Conservation (phyloP, 2,329 filamentous ascomycete species). For the Trichoderma citrinoviride region DNA sequence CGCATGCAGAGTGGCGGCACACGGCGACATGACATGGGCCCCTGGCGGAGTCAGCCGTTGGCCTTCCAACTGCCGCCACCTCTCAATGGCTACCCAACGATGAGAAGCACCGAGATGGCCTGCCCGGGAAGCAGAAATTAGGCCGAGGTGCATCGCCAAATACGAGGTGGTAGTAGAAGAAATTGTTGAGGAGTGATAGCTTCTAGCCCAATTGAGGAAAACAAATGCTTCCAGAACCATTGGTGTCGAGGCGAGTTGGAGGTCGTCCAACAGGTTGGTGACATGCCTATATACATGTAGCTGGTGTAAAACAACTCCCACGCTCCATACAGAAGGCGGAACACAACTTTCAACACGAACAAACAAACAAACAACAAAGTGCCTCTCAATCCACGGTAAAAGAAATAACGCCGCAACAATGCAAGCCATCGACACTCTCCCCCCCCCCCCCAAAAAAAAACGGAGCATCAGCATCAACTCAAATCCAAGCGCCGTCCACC, state of each 20-base stretch:
- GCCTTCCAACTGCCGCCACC: neutral
- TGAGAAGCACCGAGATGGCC: neutral
- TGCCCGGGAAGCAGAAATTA: neutral
- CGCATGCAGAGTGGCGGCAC: neutral
- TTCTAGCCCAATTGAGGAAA: neutral
- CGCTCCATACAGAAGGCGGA: too few species aligned
- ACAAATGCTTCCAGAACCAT: neutral
- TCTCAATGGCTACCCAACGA: neutral
- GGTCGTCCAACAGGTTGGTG: neutral
- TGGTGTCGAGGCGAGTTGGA: neutral
- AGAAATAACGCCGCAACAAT: constrained; percentile 17
- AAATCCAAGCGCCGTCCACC: constrained; percentile 45
- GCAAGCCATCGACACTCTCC: neutral
- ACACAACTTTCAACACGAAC: neutral
- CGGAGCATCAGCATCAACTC: constrained; percentile 8
- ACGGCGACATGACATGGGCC: neutral
- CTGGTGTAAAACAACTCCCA: neutral
- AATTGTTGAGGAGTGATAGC: too few species aligned
- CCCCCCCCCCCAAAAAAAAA: too few species aligned
- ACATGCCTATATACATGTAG: neutral
- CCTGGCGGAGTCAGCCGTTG: neutral
- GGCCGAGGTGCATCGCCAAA: neutral
- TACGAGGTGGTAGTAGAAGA: too few species aligned
- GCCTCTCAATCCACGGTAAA: neutral
- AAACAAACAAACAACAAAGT: neutral